phyloP scores from a whole-genome alignment of 1,139 yeast species.

The Yamadazyma aaseri region DNA sequence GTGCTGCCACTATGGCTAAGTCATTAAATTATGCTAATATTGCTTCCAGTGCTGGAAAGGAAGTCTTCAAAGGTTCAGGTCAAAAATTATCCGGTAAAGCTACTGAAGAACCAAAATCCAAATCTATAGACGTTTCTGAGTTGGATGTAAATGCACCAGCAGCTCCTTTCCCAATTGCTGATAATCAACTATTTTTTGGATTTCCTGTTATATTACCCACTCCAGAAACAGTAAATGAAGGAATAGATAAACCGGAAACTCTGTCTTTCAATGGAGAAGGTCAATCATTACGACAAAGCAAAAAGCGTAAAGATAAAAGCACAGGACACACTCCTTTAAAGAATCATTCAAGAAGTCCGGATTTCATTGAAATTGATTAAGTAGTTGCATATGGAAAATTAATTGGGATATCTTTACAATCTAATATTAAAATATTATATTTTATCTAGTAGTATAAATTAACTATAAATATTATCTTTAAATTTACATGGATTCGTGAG shows the following conservation, averaged over 20 bases:
- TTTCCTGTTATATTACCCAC: slow-evolving; percentile 80
- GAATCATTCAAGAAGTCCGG: slow-evolving; percentile 65
- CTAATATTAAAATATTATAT: too few species aligned
- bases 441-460: slow-evolving; percentile 1
- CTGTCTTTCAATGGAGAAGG: slow-evolving; percentile 61
- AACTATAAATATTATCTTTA: background rate
- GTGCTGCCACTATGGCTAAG: slow-evolving; percentile 78
- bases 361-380: slow-evolving; percentile 75
- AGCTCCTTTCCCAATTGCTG: slow-evolving; percentile 71
- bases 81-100: slow-evolving; percentile 70
- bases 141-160: slow-evolving; percentile 59
- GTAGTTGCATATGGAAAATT: background rate
- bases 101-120: slow-evolving; percentile 19
- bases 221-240: slow-evolving; percentile 39
- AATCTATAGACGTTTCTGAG: slow-evolving; percentile 30
- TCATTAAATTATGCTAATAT: slow-evolving; percentile 67
- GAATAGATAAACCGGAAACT: slow-evolving; percentile 12
- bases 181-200: slow-evolving; percentile 89
- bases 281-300: slow-evolving; percentile 68
- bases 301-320: slow-evolving; percentile 66
- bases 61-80: slow-evolving; percentile 62
- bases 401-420: too few species aligned
- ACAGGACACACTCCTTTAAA: slow-evolving; percentile 40
- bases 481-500: slow-evolving; percentile 16
- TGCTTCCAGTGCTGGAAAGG: slow-evolving; percentile 39